Base-by-base conservation (phyloP, 164 flowering plant species). In the Kalanchoe fedtschenkoi region DNA sequence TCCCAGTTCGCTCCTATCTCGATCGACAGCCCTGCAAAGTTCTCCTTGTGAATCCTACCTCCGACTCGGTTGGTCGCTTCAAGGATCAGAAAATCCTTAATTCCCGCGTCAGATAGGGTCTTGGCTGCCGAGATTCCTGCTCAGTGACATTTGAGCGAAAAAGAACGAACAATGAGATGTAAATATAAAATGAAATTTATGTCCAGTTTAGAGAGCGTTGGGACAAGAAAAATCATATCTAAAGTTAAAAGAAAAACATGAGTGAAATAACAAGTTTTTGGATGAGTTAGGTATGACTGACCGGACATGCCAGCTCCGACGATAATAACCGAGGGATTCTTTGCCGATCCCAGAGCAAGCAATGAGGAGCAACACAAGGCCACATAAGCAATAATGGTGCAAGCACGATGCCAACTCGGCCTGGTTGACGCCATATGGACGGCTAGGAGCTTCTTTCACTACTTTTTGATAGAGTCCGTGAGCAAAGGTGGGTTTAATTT, bases 1-100 rank as follows among this genome's bases (percentile, higher is more conserved):
- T 75, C 77, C 81, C 81, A 78, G 39, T 78, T 78, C 2, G 81
- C 81, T 37, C 81, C 81, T 28, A 72, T 53, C 66, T 78, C 81
- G n/a, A 78, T 70, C 3, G 69, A 64, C 17, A 71, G 6, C 2
- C 81, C 81, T 19, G 73, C 68, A 58, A 78, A 78, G 14, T 65
- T 53, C 1, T 71, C 66, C 26, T 75, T 75, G 11, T 57, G 32
- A 17, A 78, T 73, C 9, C 78, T 69, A 11, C 81, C 79, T 1
- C 77, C 79, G 2, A 78, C 73, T 54, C 77, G 24, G 41, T 69
- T 39, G 0, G 77, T 69, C 13, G 72, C 81, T 65, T 77, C 81
- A 5, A 75, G 58, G 67, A 78, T 78, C 43, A 78, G 33, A 7
- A 78, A 55, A n/a, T 78, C 68, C 63, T 70, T 69, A 19, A 75